Conservation (phyloP, 2,329 filamentous ascomycete species). For the Madurella fahalii region DNA sequence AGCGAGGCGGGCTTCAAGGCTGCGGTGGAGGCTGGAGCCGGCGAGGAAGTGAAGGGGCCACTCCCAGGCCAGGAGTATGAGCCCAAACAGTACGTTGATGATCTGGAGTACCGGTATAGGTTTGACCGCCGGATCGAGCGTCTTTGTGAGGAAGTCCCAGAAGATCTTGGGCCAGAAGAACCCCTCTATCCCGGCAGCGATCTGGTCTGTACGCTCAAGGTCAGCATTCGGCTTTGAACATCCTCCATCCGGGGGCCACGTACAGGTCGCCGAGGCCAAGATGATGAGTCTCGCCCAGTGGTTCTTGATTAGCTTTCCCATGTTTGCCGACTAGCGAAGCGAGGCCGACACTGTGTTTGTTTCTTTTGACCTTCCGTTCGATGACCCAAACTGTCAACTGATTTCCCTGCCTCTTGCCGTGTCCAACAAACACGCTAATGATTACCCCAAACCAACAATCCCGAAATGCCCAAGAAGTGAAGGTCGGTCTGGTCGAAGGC, state of each 20-base stretch:
- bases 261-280: constrained; percentile 77
- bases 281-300: constrained; percentile 96
- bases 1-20: constrained; percentile 79
- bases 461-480: constrained; percentile 18
- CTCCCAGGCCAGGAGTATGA: constrained; percentile 79
- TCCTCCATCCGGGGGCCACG: constrained; percentile 25
- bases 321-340: constrained; percentile 40
- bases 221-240: neutral
- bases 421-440: constrained; percentile 17
- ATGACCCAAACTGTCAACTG: neutral
- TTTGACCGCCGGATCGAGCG: constrained; percentile 79
- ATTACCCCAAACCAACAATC: neutral
- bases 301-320: constrained; percentile 99
- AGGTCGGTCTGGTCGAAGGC: constrained; percentile 19
- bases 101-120: constrained; percentile 86
- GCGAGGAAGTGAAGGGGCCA: constrained; percentile 81
- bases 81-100: constrained; percentile 78
- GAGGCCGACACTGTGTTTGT: constrained; percentile 3
- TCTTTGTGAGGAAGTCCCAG: constrained; percentile 93
- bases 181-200: constrained; percentile 74
- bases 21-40: constrained; percentile 74
- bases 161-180: constrained; percentile 99
- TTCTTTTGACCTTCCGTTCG: constrained; percentile 1
- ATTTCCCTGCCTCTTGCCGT: constrained; percentile 23
- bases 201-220: constrained; percentile 63